Conservation (phyloP, 2,329 filamentous ascomycete species). For the Fusarium praegraminearum region DNA sequence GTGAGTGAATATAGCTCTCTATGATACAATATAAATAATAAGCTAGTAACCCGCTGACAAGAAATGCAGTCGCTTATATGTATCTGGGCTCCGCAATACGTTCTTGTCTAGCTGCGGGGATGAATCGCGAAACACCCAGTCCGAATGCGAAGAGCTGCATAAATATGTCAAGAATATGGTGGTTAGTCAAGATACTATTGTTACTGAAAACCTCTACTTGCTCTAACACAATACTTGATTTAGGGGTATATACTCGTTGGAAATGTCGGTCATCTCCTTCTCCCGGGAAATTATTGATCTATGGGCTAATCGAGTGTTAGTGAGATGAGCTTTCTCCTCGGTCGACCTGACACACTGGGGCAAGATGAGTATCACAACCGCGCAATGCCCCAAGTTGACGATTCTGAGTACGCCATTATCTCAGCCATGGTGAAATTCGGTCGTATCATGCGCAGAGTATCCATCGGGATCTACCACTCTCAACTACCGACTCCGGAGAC, state of each 20-base stretch:
- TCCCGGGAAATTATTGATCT: no score
- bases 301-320: no score
- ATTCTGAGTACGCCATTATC: conserved; percentile 18
- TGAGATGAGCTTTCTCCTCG: conserved; percentile 10
- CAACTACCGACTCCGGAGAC: neutral
- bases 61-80: conserved; percentile 6
- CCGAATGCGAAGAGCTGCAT: neutral
- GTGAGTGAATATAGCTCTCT: neutral
- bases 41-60: no score
- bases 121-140: conserved; percentile 9
- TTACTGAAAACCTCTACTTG: no score
- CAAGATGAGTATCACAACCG: conserved; percentile 18
- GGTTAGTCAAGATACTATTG: neutral
- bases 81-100: conserved; percentile 17
- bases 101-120: conserved; percentile 1
- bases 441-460: conserved; percentile 3
- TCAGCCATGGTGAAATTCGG: conserved; percentile 9
- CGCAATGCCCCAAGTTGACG: neutral
- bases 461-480: conserved; percentile 9
- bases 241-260: conserved; percentile 9
- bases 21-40: no score
- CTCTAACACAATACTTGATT: no score
- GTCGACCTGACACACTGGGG: conserved; percentile 12
- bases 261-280: neutral
- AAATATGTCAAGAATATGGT: conserved; percentile 14